Conservation (phyloP, 306 rosid species). For the Quercus gilva region DNA sequence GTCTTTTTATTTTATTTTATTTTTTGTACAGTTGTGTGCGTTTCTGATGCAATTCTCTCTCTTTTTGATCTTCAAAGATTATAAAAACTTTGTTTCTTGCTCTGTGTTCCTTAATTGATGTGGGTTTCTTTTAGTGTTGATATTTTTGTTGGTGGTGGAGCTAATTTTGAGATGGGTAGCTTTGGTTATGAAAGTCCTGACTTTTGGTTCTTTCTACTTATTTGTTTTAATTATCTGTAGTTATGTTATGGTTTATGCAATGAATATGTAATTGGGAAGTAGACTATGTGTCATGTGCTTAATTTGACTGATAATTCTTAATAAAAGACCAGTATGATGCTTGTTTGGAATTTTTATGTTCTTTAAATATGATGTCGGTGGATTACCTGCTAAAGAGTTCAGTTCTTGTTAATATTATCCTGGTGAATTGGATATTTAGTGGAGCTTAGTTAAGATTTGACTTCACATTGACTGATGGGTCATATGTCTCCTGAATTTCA, state of each 20-base stretch:
- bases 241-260: background rate
- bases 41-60: slow-evolving; percentile 21
- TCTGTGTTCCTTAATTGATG: slow-evolving; percentile 15
- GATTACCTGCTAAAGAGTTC: slow-evolving; percentile 5
- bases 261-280: background rate
- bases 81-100: slow-evolving; percentile 2
- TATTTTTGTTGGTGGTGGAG: slow-evolving; percentile 3
- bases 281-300: background rate
- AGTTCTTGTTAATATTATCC: background rate
- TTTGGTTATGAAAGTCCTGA: slow-evolving; percentile 7
- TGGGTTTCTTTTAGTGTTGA: slow-evolving; percentile 20
- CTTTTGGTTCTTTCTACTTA: slow-evolving; percentile 2
- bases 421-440: background rate
- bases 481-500: slow-evolving; percentile 12
- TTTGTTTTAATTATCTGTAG: background rate
- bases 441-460: slow-evolving; percentile 14
- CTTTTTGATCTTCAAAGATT: slow-evolving; percentile 16
- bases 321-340: background rate
- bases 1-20: background rate
- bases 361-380: slow-evolving; percentile 13
- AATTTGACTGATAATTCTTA: slow-evolving; percentile 16
- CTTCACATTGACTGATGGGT: slow-evolving; percentile 8
- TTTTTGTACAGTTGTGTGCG: background rate
- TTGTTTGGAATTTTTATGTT: background rate
- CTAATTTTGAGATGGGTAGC: slow-evolving; percentile 15